Evolutionary conservation across 306 rosid genomes (phyloP).

Genomic region (Citrullus mucosospermus): DNA sequence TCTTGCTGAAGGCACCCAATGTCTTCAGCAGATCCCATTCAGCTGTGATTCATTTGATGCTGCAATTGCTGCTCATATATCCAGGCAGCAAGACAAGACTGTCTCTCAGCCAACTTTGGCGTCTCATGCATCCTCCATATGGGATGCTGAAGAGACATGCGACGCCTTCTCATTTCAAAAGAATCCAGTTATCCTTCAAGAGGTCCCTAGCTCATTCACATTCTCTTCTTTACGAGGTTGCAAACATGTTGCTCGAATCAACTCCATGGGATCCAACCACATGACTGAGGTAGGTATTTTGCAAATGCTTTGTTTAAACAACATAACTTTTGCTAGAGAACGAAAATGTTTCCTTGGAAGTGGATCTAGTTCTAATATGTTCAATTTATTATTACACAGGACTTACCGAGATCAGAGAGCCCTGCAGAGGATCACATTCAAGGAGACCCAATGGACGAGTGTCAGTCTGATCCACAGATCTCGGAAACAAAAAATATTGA

Average conservation of each 20-base stretch:
- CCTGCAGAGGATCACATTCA: conserved; percentile 35
- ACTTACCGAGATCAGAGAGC: conserved; percentile 31
- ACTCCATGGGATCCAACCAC: conserved; percentile 22
- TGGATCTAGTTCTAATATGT: conserved; percentile 13
- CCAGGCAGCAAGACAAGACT: conserved; percentile 55
- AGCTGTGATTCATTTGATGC: conserved; percentile 97
- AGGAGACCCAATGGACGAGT: conserved; percentile 37
- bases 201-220: conserved; percentile 28
- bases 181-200: conserved; percentile 23
- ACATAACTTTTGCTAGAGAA: not conserved
- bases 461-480: conserved; percentile 31
- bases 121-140: conserved; percentile 66
- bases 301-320: not conserved
- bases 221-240: conserved; percentile 21
- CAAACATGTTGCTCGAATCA: conserved; percentile 27
- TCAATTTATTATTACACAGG: conserved; percentile 26
- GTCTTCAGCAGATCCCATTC: conserved; percentile 68
- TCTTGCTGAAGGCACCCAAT: conserved; percentile 31
- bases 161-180: conserved; percentile 78
- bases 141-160: conserved; percentile 95
- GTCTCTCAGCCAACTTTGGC: conserved; percentile 39
- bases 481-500: conserved; percentile 44
- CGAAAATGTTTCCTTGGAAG: conserved; percentile 10
- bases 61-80: conserved; percentile 94
- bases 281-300: conserved; percentile 46